A percentile compares a stretch with the other conserved stretches of the same genome.
phyloP scores from a whole-genome alignment of 306 rosid species.

The Herpetospermum pedunculosum region DNA sequence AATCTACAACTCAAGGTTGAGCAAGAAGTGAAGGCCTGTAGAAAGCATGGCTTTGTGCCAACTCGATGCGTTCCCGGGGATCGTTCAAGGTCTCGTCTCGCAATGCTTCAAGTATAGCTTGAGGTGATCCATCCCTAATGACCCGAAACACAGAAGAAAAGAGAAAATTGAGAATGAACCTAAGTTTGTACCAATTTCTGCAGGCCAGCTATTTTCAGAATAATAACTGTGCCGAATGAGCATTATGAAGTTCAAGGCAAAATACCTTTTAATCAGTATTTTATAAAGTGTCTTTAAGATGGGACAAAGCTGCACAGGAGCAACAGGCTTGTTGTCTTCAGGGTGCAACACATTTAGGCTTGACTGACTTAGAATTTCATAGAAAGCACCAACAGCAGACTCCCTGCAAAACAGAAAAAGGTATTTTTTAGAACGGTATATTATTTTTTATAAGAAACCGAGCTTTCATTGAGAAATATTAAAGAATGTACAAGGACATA shows the following conservation, averaged over 20 bases:
- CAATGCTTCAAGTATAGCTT: conserved; percentile 71
- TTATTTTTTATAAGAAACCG: too few species aligned
- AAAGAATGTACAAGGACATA: too few species aligned
- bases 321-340: conserved; percentile 75
- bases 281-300: conserved; percentile 79
- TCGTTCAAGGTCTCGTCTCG: conserved; percentile 87
- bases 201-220: not conserved
- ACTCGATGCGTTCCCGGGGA: conserved; percentile 85
- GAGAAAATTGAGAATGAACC: not conserved
- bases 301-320: conserved; percentile 91
- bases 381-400: conserved; percentile 77
- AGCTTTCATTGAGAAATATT: too few species aligned
- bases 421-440: not conserved
- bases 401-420: conserved; percentile 36
- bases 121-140: conserved; percentile 66
- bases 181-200: not conserved
- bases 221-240: not conserved
- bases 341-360: conserved; percentile 83
- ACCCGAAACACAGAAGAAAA: not conserved
- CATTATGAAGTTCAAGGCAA: not conserved
- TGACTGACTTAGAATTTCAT: conserved; percentile 74
- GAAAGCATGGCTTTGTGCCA: conserved; percentile 86
- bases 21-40: conserved; percentile 87
- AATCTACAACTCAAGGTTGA: conserved; percentile 26
- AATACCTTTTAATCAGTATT: conserved; percentile 64